These are phyloP conservation scores for Hirsutella thompsonii DNA, from an alignment of 2,329 filamentous ascomycete species.

Conservation along the genomic window DNA sequence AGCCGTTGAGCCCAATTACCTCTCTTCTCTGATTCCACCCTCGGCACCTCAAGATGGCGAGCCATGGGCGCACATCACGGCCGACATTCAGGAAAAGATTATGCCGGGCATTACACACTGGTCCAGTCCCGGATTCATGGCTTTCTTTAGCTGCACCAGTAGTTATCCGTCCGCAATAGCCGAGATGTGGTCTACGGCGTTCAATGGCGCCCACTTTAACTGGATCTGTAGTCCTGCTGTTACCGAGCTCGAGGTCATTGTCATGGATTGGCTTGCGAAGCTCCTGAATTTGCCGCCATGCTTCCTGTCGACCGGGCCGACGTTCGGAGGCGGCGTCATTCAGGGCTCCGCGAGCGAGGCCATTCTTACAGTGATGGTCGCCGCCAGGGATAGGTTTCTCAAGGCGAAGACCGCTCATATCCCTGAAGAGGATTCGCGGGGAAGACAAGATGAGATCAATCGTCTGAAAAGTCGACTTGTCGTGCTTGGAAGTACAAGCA, in stretches of 20 bases:
- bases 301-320: constrained; percentile 61
- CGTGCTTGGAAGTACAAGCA: constrained; percentile 64
- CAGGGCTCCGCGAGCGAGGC: constrained; percentile 86
- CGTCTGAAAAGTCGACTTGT: constrained; percentile 47
- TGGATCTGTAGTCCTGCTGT: constrained; percentile 91
- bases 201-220: constrained; percentile 88
- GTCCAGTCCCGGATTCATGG: constrained; percentile 91
- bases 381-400: constrained; percentile 70
- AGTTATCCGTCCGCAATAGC: constrained; percentile 79
- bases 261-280: constrained; percentile 82
- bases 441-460: constrained; percentile 58
- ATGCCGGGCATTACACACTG: constrained; percentile 90
- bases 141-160: constrained; percentile 77
- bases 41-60: constrained; percentile 53
- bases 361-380: constrained; percentile 74
- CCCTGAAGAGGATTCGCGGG: constrained; percentile 37
- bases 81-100: constrained; percentile 75
- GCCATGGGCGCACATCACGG: constrained; percentile 66
- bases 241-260: constrained; percentile 85
- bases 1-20: constrained; percentile 71
- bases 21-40: constrained; percentile 63
- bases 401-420: constrained; percentile 41
- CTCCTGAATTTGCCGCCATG: constrained; percentile 59
- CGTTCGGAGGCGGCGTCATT: constrained; percentile 76
- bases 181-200: constrained; percentile 82